Evolutionary conservation across 441 rosid genomes (phyloP).

Genomic region (Gossypium davidsonii): DNA sequence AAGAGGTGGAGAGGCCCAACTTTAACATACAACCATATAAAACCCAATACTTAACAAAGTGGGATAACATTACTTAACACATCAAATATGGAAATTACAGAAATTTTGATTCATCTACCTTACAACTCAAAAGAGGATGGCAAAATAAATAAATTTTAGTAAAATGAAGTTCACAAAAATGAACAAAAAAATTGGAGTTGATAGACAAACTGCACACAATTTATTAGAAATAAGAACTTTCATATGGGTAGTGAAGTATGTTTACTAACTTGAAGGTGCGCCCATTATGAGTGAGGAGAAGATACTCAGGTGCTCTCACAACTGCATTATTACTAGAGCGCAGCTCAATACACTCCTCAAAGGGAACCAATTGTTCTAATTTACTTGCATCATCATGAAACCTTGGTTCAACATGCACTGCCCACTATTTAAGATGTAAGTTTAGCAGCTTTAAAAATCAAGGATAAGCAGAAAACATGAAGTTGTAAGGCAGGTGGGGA

Average conservation of each 20-base stretch:
- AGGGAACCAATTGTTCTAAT: constrained; percentile 86
- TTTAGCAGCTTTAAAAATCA: constrained; percentile 21
- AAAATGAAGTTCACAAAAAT: not conserved
- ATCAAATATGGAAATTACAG: not conserved
- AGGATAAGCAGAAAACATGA: constrained; percentile 11
- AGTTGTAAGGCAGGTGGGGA: not conserved
- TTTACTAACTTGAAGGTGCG: constrained; percentile 92
- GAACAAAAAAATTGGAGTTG: not conserved
- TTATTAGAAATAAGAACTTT: constrained; percentile 2
- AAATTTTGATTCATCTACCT: not conserved
- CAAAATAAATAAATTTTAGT: not conserved
- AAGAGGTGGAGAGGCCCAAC: not conserved
- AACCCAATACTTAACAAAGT: not conserved
- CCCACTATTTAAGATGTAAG: constrained; percentile 61
- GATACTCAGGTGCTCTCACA: constrained; percentile 79
- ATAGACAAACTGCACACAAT: not conserved
- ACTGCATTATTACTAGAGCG: constrained; percentile 62
- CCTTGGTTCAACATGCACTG: constrained; percentile 79
- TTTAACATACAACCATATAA: not conserved
- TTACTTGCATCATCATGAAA: constrained; percentile 95
- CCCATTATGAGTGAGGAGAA: constrained; percentile 87
- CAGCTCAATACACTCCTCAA: constrained; percentile 86
- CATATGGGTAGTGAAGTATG: constrained; percentile 18
- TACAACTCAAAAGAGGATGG: not conserved
- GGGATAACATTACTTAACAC: not conserved